Evolutionary conservation across 768 basidiomycete species (phyloP), one percentile per base, ranked within the genome.

Genomic region (Lactarius vividus): DNA sequence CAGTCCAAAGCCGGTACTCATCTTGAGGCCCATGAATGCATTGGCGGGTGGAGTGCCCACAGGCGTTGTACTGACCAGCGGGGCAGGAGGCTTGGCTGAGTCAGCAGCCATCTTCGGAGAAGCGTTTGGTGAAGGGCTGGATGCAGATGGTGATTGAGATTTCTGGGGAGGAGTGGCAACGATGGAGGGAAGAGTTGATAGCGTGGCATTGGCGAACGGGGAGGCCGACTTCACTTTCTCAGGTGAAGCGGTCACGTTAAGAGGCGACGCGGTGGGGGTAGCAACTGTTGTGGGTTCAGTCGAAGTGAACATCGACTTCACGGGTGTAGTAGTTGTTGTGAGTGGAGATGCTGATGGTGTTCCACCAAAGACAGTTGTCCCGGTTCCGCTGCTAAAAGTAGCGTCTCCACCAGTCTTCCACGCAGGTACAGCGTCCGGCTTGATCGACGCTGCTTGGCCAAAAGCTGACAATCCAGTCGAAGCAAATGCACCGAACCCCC

Each of bases 401-500:
- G 57, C 26, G 15, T 62, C 68, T 4, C 66, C 68, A 28, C 53
- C 42, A 6, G 68, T 59, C 59, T 68, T 69, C 68, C 68, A 69
- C 10, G 62, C 65, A 26, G 68, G 68, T 42, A 57, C 57, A 15
- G 67, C 26, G 29, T 44, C 44, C 23, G 53, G 4, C 40, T 52
- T 61, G 61, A 39, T 44, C 28, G 57, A 62, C 31, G 42, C 44
- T 8, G 16, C 63, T 16, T 62, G 61, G 6, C 66, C 52, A 52
- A 70, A 70, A 4, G 54, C 53, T 54, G 67, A 67, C 15, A 35
- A 57, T 28, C 61, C 66, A 40, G 49, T 15, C n/a, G 62, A 59
- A 46, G 71, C 57, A 75, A 78, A 63, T 74, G 70, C 39, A 59
- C 79, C 77, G 64, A 84, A 80, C 1, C 53, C 70, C 0, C 67